phyloP scores from a whole-genome alignment of 106 monocot genomes.

The Dioscorea dumetorum region DNA sequence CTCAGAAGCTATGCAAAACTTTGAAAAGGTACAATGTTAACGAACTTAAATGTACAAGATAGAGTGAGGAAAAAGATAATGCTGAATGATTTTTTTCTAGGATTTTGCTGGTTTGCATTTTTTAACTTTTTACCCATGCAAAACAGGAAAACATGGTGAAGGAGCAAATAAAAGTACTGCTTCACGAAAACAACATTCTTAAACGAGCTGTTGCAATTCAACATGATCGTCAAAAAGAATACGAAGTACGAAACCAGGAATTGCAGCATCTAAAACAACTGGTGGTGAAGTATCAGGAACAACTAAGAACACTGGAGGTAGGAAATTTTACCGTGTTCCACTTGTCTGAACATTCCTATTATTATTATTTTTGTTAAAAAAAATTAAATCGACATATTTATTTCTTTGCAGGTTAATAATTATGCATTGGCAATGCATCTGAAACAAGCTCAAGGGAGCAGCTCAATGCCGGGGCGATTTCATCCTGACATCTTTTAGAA shows the following conservation, averaged over 20 bases:
- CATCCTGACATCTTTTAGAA: slow-evolving; percentile 64
- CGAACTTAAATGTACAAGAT: not conserved
- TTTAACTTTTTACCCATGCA: not conserved
- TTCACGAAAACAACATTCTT: slow-evolving; percentile 56
- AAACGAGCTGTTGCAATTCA: slow-evolving; percentile 82
- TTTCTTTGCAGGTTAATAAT: slow-evolving; percentile 41
- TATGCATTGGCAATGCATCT: slow-evolving; percentile 59
- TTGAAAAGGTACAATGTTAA: slow-evolving; percentile 41
- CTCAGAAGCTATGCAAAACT: slow-evolving; percentile 27
- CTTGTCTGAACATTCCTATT: not conserved
- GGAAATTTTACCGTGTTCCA: not conserved
- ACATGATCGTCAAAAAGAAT: slow-evolving; percentile 72
- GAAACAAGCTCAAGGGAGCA: slow-evolving; percentile 41
- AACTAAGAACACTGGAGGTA: slow-evolving; percentile 26
- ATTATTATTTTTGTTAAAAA: not conserved
- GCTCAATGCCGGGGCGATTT: slow-evolving; percentile 50
- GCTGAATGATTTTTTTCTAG: not conserved
- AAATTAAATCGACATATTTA: not conserved
- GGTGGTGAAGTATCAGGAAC: slow-evolving; percentile 68
- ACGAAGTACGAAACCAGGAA: slow-evolving; percentile 45
- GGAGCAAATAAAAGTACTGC: slow-evolving; percentile 52
- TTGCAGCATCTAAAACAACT: slow-evolving; percentile 63
- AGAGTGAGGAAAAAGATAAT: too few relatives aligned
- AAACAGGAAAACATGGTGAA: slow-evolving; percentile 66
- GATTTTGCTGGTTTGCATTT: not conserved